phyloP scores from a whole-genome alignment of 2,329 filamentous ascomycete species.

The Daldinia sp. region DNA sequence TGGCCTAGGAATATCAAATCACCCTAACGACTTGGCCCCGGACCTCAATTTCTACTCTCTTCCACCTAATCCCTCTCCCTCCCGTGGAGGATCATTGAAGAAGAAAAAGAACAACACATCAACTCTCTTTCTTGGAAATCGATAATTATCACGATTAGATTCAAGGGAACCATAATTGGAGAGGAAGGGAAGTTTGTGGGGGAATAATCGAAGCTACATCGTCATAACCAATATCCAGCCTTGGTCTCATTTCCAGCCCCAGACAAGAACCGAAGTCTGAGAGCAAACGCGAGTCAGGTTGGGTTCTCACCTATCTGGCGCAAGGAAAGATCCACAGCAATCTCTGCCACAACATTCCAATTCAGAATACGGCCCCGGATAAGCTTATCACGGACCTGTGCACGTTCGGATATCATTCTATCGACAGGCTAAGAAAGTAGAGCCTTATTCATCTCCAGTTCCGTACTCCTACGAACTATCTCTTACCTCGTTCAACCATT shows the following conservation, averaged over 20 bases:
- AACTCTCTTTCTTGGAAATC: slow-evolving; percentile 32
- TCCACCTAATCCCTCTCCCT: slow-evolving; percentile 22
- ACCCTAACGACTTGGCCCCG: slow-evolving; percentile 41
- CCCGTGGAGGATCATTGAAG: slow-evolving; percentile 12
- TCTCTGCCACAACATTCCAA: slow-evolving; percentile 19
- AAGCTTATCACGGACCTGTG: slow-evolving; percentile 5
- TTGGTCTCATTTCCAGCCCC: slow-evolving; percentile 15
- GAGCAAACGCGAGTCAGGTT: slow-evolving; percentile 33
- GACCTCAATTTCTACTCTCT: slow-evolving; percentile 33
- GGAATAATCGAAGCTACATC: slow-evolving; percentile 34
- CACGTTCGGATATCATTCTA: slow-evolving; percentile 18
- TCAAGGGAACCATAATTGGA: slow-evolving; percentile 38
- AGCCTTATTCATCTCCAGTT: slow-evolving; percentile 21
- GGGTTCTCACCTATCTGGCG: slow-evolving; percentile 19
- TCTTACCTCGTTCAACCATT: slow-evolving; percentile 19
- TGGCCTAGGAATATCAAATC: slow-evolving; percentile 41
- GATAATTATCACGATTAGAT: slow-evolving; percentile 32
- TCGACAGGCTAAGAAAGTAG: slow-evolving; percentile 14
- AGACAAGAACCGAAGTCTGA: slow-evolving; percentile 22
- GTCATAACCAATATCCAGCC: slow-evolving; percentile 28
- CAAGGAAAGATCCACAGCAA: slow-evolving; percentile 16
- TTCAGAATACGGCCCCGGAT: slow-evolving; percentile 13
- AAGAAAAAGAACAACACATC: slow-evolving; percentile 7
- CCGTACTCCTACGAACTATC: slow-evolving; percentile 8
- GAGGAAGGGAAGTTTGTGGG: slow-evolving; percentile 37